Evolutionary conservation across 208 protist genomes (phyloP).

Genomic region (Balamuthia mandrillaris): DNA sequence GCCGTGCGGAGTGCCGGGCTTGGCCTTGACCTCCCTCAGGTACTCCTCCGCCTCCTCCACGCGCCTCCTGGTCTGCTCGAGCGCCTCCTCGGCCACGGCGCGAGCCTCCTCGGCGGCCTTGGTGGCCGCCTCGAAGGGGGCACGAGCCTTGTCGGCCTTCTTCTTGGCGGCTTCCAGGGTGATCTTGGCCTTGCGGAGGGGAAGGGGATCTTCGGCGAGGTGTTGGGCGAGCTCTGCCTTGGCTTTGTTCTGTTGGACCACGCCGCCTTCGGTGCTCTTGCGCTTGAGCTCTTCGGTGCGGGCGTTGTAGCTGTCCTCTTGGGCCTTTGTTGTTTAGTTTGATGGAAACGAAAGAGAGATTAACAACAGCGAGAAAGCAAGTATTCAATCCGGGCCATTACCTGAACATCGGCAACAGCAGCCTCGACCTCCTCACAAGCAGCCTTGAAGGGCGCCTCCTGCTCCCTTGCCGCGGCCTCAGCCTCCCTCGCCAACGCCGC

Average conservation of each 20-base stretch:
- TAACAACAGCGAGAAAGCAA: no score
- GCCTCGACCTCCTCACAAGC: slow-evolving; percentile 36
- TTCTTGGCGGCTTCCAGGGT: slow-evolving; percentile 6
- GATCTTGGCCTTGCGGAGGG: slow-evolving; percentile 31
- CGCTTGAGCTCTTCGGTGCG: slow-evolving; percentile 28
- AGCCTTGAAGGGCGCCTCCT: slow-evolving; percentile 36
- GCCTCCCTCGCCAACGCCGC: background rate
- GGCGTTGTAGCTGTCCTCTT: background rate
- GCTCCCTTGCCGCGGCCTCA: background rate
- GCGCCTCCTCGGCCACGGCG: background rate
- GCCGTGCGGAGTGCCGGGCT: background rate
- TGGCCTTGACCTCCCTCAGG: background rate
- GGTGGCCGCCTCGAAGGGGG: background rate
- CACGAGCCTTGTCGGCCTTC: slow-evolving; percentile 19
- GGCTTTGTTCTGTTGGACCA: slow-evolving; percentile 25
- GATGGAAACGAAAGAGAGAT: no score
- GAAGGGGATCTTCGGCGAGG: slow-evolving; percentile 24
- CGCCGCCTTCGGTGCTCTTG: slow-evolving; percentile 9
- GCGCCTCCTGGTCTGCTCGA: background rate
- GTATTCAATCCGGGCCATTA: no score
- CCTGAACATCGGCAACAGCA: slow-evolving; percentile 29
- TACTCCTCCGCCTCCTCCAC: background rate
- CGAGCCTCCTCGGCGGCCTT: no score
- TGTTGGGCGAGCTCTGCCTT: slow-evolving; percentile 30
- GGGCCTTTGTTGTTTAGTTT: no score